Evolutionary conservation across 805 yeast species (phyloP).

Genomic region (Ogataea polymorpha): DNA sequence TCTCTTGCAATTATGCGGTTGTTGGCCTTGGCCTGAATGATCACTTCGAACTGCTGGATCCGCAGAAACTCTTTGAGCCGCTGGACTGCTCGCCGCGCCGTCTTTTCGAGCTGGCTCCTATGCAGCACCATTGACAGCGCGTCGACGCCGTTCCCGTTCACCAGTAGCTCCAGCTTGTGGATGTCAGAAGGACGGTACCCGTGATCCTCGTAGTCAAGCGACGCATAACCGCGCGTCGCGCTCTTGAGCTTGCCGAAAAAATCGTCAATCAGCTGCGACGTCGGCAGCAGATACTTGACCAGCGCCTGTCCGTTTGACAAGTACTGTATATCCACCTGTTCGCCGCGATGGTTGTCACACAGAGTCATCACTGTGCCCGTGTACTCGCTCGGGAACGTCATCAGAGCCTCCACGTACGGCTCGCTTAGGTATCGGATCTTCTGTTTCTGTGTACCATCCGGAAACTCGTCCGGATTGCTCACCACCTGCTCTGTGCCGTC

Average conservation of each 20-base stretch:
- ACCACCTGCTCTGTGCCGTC: slow-evolving; percentile 65
- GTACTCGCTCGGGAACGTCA: slow-evolving; percentile 88
- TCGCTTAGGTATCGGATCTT: slow-evolving; percentile 58
- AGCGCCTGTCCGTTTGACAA: slow-evolving; percentile 77
- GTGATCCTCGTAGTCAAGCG: slow-evolving; percentile 90
- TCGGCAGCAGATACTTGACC: slow-evolving; percentile 75
- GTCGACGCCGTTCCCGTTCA: slow-evolving; percentile 86
- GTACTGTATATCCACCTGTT: slow-evolving; percentile 75
- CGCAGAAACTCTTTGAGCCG: slow-evolving; percentile 75
- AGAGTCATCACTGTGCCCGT: slow-evolving; percentile 82
- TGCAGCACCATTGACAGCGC: slow-evolving; percentile 93
- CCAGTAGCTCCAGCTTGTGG: slow-evolving; percentile 82
- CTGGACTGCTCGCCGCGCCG: slow-evolving; percentile 80
- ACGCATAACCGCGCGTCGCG: slow-evolving; percentile 86
- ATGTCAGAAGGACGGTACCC: slow-evolving; percentile 81
- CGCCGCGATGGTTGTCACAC: slow-evolving; percentile 81
- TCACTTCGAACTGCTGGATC: slow-evolving; percentile 86
- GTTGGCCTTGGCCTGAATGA: slow-evolving; percentile 85
- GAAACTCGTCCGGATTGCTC: slow-evolving; percentile 92
- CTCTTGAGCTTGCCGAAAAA: slow-evolving; percentile 93
- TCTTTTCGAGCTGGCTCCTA: slow-evolving; percentile 63
- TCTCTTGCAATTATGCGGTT: slow-evolving; percentile 83
- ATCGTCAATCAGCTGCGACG: slow-evolving; percentile 89
- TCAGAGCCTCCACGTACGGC: slow-evolving; percentile 86
- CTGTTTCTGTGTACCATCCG: slow-evolving; percentile 49